Conservation (phyloP, 768 basidiomycete genomes). For the Pulveroboletus frians region DNA sequence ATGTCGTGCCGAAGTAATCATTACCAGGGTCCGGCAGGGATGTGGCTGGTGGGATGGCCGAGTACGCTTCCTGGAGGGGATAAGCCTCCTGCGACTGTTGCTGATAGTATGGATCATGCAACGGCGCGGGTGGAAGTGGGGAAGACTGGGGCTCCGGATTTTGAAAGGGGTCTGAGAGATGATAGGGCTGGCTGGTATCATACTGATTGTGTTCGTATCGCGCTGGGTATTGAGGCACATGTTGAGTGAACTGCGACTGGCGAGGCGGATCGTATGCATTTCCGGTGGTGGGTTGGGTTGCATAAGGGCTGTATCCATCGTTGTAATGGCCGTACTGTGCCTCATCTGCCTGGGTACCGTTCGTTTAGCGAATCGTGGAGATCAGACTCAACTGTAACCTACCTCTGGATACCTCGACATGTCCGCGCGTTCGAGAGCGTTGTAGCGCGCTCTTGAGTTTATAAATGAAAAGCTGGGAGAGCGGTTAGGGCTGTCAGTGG, state of each 20-base stretch:
- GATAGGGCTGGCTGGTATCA: conserved; percentile 31
- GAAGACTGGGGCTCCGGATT: conserved; percentile 14
- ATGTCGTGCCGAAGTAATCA: conserved; percentile 14
- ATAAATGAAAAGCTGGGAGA: conserved; percentile 4
- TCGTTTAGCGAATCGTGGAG: background rate
- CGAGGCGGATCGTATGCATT: conserved; percentile 38
- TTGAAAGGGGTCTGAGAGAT: conserved; percentile 38
- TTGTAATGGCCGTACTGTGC: conserved; percentile 59
- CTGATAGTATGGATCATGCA: conserved; percentile 20
- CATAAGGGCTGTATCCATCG: conserved; percentile 58
- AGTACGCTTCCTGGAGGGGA: conserved; percentile 23
- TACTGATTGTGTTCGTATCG: conserved; percentile 33
- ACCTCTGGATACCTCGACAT: conserved; percentile 44
- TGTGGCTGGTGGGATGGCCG: conserved; percentile 8
- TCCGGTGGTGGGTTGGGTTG: conserved; percentile 26
- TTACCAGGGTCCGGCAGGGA: conserved; percentile 18
- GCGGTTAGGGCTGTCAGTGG: conserved; percentile 1
- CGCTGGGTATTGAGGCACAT: conserved; percentile 28
- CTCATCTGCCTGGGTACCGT: conserved; percentile 52
- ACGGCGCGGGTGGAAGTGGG: conserved; percentile 13
- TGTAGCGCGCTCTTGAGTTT: background rate
- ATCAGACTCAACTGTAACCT: conserved; percentile 9
- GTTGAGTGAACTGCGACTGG: conserved; percentile 29
- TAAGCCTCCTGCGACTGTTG: conserved; percentile 17
- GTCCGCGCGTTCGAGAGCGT: conserved; percentile 3